Percentiles rank a stretch among this genome's conserved stretches.
phyloP scores from a whole-genome alignment of 2,329 filamentous ascomycete genomes.

The Zalaria obscura region DNA sequence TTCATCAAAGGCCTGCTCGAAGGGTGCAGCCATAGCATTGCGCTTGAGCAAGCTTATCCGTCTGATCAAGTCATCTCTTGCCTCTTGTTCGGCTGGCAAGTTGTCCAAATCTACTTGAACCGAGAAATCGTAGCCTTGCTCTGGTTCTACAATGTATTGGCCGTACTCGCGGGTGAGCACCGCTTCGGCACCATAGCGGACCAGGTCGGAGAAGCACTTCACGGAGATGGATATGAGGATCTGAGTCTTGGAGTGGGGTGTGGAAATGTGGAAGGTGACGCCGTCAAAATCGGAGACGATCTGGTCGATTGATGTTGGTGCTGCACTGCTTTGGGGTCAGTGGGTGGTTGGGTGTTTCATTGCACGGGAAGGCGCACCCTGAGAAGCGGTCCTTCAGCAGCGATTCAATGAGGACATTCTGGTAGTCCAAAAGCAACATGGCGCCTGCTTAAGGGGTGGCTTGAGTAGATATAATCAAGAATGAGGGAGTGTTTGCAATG shows the following conservation, averaged over 20 bases:
- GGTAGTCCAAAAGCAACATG: constrained; percentile 94
- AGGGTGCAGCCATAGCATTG: constrained; percentile 96
- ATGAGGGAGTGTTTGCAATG: too few relatives aligned
- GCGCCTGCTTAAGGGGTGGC: constrained; percentile 8
- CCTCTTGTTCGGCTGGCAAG: constrained; percentile 72
- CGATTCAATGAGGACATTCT: constrained; percentile 95
- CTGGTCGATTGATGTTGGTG: constrained; percentile 86
- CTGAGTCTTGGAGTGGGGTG: constrained; percentile 82
- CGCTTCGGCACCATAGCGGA: constrained; percentile 82
- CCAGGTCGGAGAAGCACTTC: constrained; percentile 84
- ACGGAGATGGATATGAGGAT: constrained; percentile 91
- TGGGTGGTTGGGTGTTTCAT: background rate
- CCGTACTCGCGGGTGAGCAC: constrained; percentile 93
- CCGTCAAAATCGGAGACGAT: constrained; percentile 98
- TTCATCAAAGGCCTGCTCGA: constrained; percentile 92
- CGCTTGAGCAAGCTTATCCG: constrained; percentile 88
- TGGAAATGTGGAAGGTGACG: constrained; percentile 96
- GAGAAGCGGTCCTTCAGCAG: constrained; percentile 90
- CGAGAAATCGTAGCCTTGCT: constrained; percentile 92
- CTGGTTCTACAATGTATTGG: constrained; percentile 72
- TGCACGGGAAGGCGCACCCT: constrained; percentile 38
- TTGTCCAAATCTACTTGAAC: constrained; percentile 78
- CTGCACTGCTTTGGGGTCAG: constrained; percentile 45
- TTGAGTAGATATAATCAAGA: background rate
- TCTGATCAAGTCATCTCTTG: constrained; percentile 70